Base-by-base conservation (phyloP, 495 filamentous ascomycete species). In the Xylaria castorea region DNA sequence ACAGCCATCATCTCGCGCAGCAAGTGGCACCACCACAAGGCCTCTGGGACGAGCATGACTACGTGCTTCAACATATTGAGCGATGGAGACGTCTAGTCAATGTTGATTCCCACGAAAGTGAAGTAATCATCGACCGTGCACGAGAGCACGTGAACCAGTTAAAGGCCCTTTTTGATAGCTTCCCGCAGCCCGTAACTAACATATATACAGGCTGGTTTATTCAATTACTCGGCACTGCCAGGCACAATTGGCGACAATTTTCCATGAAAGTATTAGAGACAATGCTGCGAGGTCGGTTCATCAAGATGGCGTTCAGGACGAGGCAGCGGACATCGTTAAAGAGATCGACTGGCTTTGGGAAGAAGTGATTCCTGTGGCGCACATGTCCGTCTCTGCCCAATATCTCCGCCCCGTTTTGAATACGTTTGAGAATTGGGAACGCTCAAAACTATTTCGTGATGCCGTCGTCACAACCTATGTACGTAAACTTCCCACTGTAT, bases 301-400 rank as follows among this genome's bases (percentile, higher is more conserved):
- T 62, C 9, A 34, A 46, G 18, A 36, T 38, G 62, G 40, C 14
- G 64, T 62, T 4, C 53, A 44, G 25, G 71, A 68, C 30, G 71
- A 73, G 44, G 63, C 42, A 53, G 32, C 40, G 0, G 64, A 50
- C 18, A 61, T 73, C 18, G 36, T 62, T 3, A 68, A 68, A n/a
- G 71, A 73, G 27, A 73, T 73, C 16, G 71, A 73, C 44, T 68
- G 53, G 63, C 71, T 73, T 36, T 73, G 63, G 71, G 71, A 73
- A 55, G 71, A 73, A 55, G 71, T 73, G 2, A 44, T 73, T 44
- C 71, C 71, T 40, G 71, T 79, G 16, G 76, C 78, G 3, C 74
- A 79, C 62, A 79, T 79, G 78, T 73, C 75, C 3, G 78, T 78
- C 11, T 72, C 77, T 22, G 77, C 75, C 22, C 76, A 79, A 36